Conservation (phyloP, 345 rosid species). For the Bruguiera sexangula region DNA sequence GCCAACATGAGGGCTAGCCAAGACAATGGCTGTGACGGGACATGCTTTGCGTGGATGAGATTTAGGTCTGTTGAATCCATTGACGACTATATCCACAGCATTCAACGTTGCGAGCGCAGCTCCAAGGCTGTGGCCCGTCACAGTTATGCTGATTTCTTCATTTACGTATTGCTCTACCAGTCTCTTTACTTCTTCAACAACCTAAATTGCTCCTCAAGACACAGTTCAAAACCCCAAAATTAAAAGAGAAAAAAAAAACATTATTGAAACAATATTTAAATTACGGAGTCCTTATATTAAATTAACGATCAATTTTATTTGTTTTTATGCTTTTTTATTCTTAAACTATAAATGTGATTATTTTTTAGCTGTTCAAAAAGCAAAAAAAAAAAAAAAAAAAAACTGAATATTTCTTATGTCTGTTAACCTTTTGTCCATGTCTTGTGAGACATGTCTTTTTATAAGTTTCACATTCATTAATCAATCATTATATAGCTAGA, state of each 20-base stretch:
- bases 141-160: constrained; percentile 49
- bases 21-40: constrained; percentile 17
- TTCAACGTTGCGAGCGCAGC: constrained; percentile 51
- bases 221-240: background rate
- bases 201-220: background rate
- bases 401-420: no score
- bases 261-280: background rate
- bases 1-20: constrained; percentile 15
- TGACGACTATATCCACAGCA: constrained; percentile 41
- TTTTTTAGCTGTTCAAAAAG: no score
- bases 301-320: no score
- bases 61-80: constrained; percentile 8
- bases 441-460: no score
- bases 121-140: constrained; percentile 60
- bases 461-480: no score
- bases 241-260: background rate
- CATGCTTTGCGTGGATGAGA: background rate
- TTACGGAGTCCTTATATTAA: no score
- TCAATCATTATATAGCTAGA: no score
- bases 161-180: constrained; percentile 39
- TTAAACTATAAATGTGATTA: no score
- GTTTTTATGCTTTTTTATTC: no score
- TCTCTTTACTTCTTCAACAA: constrained; percentile 20
- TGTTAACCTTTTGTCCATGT: no score
- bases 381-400: no score